Evolutionary conservation across 1,139 yeast genomes (phyloP).

Genomic region (Meyerozyma athensensis): DNA sequence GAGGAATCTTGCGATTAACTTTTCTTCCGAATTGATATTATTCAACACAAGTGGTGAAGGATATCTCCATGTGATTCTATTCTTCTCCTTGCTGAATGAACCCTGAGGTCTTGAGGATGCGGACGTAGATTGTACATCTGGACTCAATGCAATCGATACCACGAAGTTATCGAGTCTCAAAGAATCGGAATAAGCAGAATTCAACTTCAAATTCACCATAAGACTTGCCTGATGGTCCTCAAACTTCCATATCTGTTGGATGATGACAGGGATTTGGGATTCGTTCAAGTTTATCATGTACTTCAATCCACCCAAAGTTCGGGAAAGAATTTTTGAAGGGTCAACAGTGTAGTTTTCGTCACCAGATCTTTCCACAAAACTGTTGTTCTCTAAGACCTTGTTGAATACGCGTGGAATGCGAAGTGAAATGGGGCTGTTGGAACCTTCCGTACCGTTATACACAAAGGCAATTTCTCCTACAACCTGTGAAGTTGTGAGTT

Average conservation of each 20-base stretch:
- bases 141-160: constrained; percentile 58
- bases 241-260: constrained; percentile 85
- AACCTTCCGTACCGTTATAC: constrained; percentile 34
- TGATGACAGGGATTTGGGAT: constrained; percentile 56
- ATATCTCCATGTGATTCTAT: constrained; percentile 82
- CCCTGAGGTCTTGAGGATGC: constrained; percentile 92
- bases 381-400: constrained; percentile 38
- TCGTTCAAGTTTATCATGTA: constrained; percentile 45
- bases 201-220: constrained; percentile 63
- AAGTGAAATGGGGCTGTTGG: constrained; percentile 18
- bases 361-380: constrained; percentile 34
- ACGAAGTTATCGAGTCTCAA: constrained; percentile 56
- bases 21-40: constrained; percentile 42
- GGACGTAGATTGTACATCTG: constrained; percentile 45
- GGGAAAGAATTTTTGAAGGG: constrained; percentile 40
- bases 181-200: constrained; percentile 41
- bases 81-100: constrained; percentile 76
- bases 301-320: constrained; percentile 72
- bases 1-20: constrained; percentile 66
- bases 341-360: constrained; percentile 25
- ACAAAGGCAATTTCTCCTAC: constrained; percentile 80
- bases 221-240: constrained; percentile 82
- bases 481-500: constrained; percentile 50
- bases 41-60: constrained; percentile 43
- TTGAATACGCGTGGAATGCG: constrained; percentile 30